These are phyloP conservation scores for Spatholobus suberectus DNA, from an alignment of 306 rosid species.

Conservation along the genomic window DNA sequence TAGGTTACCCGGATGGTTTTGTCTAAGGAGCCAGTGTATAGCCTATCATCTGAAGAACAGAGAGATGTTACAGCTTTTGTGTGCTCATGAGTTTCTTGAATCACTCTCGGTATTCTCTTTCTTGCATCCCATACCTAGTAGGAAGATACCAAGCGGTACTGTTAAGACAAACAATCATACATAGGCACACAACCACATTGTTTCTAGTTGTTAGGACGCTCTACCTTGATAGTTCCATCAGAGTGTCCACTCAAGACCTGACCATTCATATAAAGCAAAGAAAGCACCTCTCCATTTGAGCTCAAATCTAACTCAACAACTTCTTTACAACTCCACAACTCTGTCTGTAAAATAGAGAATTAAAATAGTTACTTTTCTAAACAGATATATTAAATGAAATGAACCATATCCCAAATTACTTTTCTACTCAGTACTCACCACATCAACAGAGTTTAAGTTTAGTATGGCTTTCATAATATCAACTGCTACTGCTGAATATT, in stretches of 20 bases:
- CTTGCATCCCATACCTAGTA: slow-evolving; percentile 88
- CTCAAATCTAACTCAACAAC: slow-evolving; percentile 70
- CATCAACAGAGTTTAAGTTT: slow-evolving; percentile 78
- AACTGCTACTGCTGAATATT: slow-evolving; percentile 59
- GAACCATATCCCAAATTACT: slow-evolving; percentile 15
- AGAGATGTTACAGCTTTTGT: slow-evolving; percentile 87
- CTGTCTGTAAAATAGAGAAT: slow-evolving; percentile 56
- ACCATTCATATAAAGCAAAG: slow-evolving; percentile 73
- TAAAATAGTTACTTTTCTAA: slow-evolving; percentile 33
- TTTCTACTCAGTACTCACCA: slow-evolving; percentile 58
- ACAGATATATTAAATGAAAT: neutral
- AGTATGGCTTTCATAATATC: slow-evolving; percentile 75
- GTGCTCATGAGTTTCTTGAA: slow-evolving; percentile 87
- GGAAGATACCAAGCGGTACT: slow-evolving; percentile 23
- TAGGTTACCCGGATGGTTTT: slow-evolving; percentile 83
- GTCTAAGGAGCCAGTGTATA: slow-evolving; percentile 89
- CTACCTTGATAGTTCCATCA: slow-evolving; percentile 94
- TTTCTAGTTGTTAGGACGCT: slow-evolving; percentile 30
- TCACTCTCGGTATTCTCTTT: slow-evolving; percentile 64
- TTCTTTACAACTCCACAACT: slow-evolving; percentile 86
- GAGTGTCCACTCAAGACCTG: slow-evolving; percentile 85
- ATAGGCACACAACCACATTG: neutral
- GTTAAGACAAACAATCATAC: slow-evolving; percentile 22
- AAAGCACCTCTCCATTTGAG: slow-evolving; percentile 78
- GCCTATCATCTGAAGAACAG: slow-evolving; percentile 59